Conservation (phyloP, 208 protist species). For the Porcisia hertigi region DNA sequence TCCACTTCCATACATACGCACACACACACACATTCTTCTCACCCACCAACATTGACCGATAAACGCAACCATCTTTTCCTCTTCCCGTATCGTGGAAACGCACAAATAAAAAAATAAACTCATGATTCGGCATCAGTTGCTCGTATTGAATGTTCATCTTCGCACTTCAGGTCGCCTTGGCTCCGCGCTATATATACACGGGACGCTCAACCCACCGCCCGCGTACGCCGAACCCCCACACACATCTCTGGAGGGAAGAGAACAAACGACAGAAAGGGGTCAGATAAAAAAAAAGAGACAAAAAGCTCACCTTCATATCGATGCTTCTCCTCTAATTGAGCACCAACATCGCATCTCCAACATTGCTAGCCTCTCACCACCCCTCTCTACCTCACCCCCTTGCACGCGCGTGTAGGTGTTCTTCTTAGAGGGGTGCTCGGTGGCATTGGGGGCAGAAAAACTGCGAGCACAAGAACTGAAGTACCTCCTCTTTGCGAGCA, state of each 20-base stretch:
- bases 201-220: not conserved
- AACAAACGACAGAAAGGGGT: constrained; percentile 9
- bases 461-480: not conserved
- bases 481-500: not conserved
- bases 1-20: not conserved
- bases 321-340: not conserved
- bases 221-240: not conserved
- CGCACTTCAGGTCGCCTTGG: not conserved
- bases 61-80: not conserved
- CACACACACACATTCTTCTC: not conserved
- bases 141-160: not conserved
- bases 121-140: not conserved
- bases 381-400: not conserved
- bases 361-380: not conserved
- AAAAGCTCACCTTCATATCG: not conserved
- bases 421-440: not conserved
- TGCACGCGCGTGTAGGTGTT: not conserved
- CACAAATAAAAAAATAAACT: not conserved
- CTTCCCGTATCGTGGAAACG: not conserved
- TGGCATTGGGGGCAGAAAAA: not conserved
- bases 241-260: not conserved
- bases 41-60: not conserved
- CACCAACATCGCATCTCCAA: not conserved
- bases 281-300: constrained; percentile 6
- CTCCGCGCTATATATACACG: not conserved